A percentile compares a stretch with the other conserved stretches of the same genome.
phyloP scores from a whole-genome alignment of 140 eudicot genomes.

The Erigeron philadelphicus region DNA sequence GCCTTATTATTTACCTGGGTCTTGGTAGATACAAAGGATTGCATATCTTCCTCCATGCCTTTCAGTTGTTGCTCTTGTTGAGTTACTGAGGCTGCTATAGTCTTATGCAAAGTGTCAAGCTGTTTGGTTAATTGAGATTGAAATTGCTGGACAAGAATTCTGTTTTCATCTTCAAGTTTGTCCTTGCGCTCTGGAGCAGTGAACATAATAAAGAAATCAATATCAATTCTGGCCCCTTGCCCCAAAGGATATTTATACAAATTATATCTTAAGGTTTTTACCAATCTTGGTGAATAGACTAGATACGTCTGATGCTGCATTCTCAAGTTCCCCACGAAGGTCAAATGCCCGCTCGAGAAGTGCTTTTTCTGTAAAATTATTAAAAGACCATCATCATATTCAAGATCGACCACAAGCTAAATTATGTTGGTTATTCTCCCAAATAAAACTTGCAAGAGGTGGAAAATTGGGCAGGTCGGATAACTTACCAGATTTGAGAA shows the following conservation, averaged over 20 bases:
- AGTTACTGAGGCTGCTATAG: slow-evolving; percentile 72
- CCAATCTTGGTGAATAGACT: slow-evolving; percentile 58
- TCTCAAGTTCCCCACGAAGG: slow-evolving; percentile 83
- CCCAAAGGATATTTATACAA: slow-evolving; percentile 4
- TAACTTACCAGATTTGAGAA: slow-evolving; percentile 77
- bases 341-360: slow-evolving; percentile 92
- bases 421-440: not conserved
- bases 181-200: slow-evolving; percentile 71
- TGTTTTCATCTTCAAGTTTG: slow-evolving; percentile 89
- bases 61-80: slow-evolving; percentile 84
- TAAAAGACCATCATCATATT: not conserved
- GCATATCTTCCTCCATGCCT: slow-evolving; percentile 96
- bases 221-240: not conserved
- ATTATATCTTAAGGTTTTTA: not conserved
- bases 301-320: slow-evolving; percentile 87
- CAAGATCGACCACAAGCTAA: not conserved
- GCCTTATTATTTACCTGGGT: slow-evolving; percentile 44
- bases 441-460: not conserved
- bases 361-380: slow-evolving; percentile 39
- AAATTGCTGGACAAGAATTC: slow-evolving; percentile 69
- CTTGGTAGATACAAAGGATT: slow-evolving; percentile 83
- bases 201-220: slow-evolving; percentile 8
- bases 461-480: not conserved
- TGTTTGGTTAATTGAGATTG: slow-evolving; percentile 71
- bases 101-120: slow-evolving; percentile 80